Base-by-base conservation (phyloP, 164 flowering plant species). In the Dillenia turbinata region DNA sequence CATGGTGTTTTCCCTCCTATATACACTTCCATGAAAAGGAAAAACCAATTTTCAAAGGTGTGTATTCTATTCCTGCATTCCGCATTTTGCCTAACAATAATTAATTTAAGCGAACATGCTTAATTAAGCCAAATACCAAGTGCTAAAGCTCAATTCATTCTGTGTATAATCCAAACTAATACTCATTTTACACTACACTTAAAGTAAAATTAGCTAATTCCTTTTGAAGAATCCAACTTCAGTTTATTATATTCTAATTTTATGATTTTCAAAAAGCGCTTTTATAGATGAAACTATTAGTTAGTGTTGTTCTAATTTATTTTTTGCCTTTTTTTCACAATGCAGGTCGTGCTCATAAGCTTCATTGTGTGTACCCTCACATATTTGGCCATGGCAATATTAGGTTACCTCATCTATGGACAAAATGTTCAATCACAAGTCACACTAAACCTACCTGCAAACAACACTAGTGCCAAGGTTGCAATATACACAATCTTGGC, bases 1-100 rank as follows among this genome's bases (percentile, higher is more conserved):
- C 7, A 4, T 62, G 62, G 70, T 2, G 60, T 75, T 44, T 65
- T 72, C 24, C 77, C 82, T 47, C 58, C 81, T 1, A 14, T 77
- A 0, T 74, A 71, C 54, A 61, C 60, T 54, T 77, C 81, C n/a
- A 71, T 69, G 40, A 33, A 6, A 5, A 33, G 40, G 40, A 33
- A 33, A 33, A 33, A 33, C 40, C 40, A 33, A 33, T 33, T 33
- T 33, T 33, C 40, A 4, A 44, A 49, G 66, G 69, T 71, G 49
- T 49, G n/a, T 9, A 12, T 51, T 9, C 17, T 26, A 15, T 13
- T 2, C 40, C 40, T 33, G 40, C 40, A 33, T 33, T 33, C 40
- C 40, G 5, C 40, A 33, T 33, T 33, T 33, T 33, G 40, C 40
- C 6, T 33, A 33, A 5, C 6, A 4, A 33, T 33, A 33, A 33